Base-by-base conservation (phyloP, 75 land plant genomes). In the Larix kaempferi region DNA sequence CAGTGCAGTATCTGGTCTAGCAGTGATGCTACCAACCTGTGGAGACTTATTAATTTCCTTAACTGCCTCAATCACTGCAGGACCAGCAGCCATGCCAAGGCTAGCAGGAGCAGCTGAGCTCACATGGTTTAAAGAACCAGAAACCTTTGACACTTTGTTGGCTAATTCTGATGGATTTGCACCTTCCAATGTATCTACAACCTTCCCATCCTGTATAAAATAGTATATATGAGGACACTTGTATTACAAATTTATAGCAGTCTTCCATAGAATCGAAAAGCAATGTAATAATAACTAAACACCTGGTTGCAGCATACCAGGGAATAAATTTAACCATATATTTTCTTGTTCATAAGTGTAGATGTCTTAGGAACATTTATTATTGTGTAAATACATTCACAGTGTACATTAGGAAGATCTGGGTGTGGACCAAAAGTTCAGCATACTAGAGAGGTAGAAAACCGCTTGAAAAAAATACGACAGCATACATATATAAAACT, bases 151-250 rank as follows among this genome's bases (percentile, higher is more conserved):
- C 75, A 94, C 93, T 82, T 96, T 96, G 83, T 89, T 81, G 63
- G 98, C 98, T 83, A 96, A 81, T 77, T 90, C 86, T 6, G 95
- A 88, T 55, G 99, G 98, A 80, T 94, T 91, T 29, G 95, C 99
- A 67, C 99, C 99, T 76, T 96, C 98, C 58, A 96, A 77, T 72
- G 80, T 89, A 80, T 96, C 99, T 62, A 92, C 91, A 27, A 80
- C 82, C 77, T 84, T 93, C 15, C 98, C 97, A 83, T 90, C 94
- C 99, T 96, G 93, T 59, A 76, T 4, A 82, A 16, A 84, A 21
- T 59, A 78, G 74, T 3, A 77, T 54, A 16, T 39, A 69, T 69
- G 23, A 69, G 52, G 72, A 21, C 44, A 41, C 52, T 69, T 8
- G 2, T n/a, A n/a, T n/a, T n/a, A n/a, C n/a, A n/a, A n/a, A 3